Base-by-base conservation (phyloP, 225 moss, liverwort and hornwort genomes). In the Bryoerythrophyllum caledonicum region DNA sequence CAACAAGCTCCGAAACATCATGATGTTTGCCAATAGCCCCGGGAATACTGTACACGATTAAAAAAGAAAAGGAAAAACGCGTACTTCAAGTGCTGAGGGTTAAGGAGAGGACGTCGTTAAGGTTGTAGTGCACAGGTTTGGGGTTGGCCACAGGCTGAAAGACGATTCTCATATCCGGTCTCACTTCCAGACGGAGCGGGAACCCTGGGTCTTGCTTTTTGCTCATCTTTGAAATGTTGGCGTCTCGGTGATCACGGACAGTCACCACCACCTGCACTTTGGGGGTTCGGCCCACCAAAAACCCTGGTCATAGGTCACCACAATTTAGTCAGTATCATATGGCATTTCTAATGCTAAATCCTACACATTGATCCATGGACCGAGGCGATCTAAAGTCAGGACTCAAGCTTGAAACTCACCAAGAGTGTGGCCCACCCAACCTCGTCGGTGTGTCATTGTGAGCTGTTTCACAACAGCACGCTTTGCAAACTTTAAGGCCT, bases 101-200 rank as follows among this genome's bases (percentile, higher is more conserved):
- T 52, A 89, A 75, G 40, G 88, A 83, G 25, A 86, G 79, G 38
- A 89, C 81, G 68, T 86, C 86, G 79, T 83, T 86, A n/a, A 86
- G 17, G 37, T 83, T 83, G 57, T 81, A 89, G 23, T 68, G 88
- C 46, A 64, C 68, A 68, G 79, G 40, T 74, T 76, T 71, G 27
- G 86, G 83, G 34, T 76, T 79, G 11, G 85, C 88, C 37, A 83
- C 88, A 46, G 88, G 86, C 72, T 89, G 88, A 32, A 89, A 89
- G 16, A 82, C 81, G 26, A 89, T 76, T 76, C 79, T 74, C 74
- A 83, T 28, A 67, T 89, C 88, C 20, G 88, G 86, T 75, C 83
- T 83, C 79, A 86, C 86, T 60, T 86, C 79, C 4, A 83, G 68
- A 65, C 25, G 41, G 59, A 74, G 76, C 8, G 83, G 88, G 27